Evolutionary conservation across 2,329 filamentous ascomycete genomes (phyloP).

Genomic region (Venturia aucupariae): DNA sequence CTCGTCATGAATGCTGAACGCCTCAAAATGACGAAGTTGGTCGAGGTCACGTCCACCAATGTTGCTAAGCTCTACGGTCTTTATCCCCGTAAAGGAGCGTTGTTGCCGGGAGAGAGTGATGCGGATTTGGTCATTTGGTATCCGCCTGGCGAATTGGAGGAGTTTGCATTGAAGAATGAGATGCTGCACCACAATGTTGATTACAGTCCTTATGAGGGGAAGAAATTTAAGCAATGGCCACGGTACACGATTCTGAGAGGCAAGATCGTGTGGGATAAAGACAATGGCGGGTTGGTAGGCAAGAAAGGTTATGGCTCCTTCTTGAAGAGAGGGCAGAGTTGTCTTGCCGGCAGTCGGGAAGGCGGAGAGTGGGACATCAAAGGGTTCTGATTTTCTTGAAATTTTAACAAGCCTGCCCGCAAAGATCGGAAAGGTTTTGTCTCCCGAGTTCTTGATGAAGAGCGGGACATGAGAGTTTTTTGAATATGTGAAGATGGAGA

Average conservation of each 20-base stretch:
- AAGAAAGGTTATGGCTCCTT: conserved; percentile 42
- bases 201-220: conserved; percentile 54
- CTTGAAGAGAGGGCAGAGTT: conserved; percentile 31
- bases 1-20: conserved; percentile 31
- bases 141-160: conserved; percentile 34
- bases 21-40: conserved; percentile 41
- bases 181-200: conserved; percentile 53
- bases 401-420: too few species aligned
- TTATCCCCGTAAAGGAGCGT: conserved; percentile 41
- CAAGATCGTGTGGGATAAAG: conserved; percentile 50
- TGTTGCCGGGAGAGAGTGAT: conserved; percentile 42
- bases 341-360: conserved; percentile 13
- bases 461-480: too few species aligned
- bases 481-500: too few species aligned
- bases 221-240: conserved; percentile 50
- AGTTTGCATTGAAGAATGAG: conserved; percentile 40
- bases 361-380: conserved; percentile 18
- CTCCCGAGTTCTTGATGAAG: too few species aligned
- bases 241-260: conserved; percentile 52
- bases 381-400: neutral
- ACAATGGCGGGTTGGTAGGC: conserved; percentile 42
- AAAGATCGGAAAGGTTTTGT: too few species aligned
- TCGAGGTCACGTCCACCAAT: conserved; percentile 46
- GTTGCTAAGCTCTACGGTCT: conserved; percentile 50
- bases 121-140: conserved; percentile 53